A percentile compares a stretch with the other conserved stretches of the same genome.
These are phyloP conservation scores for Coffea humblotiana DNA, from an alignment of 305 asterid species.

Conservation along the genomic window DNA sequence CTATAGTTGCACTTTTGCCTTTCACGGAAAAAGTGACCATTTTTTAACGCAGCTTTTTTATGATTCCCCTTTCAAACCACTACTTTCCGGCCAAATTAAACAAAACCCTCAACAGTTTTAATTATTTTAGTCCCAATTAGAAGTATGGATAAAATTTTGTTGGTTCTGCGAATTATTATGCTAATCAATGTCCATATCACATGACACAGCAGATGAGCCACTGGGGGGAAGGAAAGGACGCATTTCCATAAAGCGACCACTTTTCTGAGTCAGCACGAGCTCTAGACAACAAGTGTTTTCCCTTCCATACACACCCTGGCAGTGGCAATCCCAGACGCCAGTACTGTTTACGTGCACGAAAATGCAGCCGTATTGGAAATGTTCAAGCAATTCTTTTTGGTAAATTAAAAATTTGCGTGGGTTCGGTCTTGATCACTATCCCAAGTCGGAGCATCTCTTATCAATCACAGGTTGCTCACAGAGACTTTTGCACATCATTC, in stretches of 20 bases:
- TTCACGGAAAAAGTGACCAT: conserved; percentile 10
- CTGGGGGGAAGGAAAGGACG: neutral
- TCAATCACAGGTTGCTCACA: too few relatives aligned
- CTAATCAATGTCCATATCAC: neutral
- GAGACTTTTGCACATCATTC: too few relatives aligned
- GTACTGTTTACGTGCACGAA: neutral
- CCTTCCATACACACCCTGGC: neutral
- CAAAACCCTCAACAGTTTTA: conserved; percentile 5
- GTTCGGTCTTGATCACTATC: too few relatives aligned
- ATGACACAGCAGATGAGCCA: conserved; percentile 2
- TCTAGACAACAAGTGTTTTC: neutral
- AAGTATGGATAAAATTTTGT: neutral
- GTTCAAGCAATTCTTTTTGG: too few relatives aligned
- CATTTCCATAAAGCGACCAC: too few relatives aligned
- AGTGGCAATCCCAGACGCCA: too few relatives aligned
- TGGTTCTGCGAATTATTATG: neutral
- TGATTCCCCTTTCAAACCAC: neutral
- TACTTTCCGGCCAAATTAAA: conserved; percentile 5
- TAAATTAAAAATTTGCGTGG: too few relatives aligned
- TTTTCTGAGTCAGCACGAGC: conserved; percentile 18
- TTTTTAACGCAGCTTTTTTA: neutral
- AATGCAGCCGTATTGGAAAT: neutral
- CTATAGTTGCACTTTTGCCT: neutral
- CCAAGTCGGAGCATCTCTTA: too few relatives aligned
- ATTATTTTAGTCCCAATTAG: neutral